phyloP scores from a whole-genome alignment of 306 rosid species.

The Hippophae rhamnoides region DNA sequence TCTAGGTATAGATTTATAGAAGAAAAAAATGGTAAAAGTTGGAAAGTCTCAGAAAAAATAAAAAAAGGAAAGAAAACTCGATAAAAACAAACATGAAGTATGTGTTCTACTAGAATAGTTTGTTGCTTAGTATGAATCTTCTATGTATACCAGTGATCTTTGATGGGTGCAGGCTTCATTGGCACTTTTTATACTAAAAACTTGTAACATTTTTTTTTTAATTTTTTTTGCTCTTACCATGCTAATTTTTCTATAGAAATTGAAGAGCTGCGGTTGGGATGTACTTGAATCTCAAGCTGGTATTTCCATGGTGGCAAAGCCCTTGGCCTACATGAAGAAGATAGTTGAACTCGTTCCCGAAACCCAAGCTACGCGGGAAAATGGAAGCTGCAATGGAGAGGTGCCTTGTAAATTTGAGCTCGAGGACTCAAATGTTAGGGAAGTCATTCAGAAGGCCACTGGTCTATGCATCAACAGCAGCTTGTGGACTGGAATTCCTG shows the following conservation, averaged over 20 bases:
- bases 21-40: too few species aligned
- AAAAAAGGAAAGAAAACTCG: too few species aligned
- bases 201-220: neutral
- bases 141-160: too few species aligned
- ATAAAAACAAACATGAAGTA: too few species aligned
- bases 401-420: slow-evolving; percentile 33
- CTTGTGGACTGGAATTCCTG: slow-evolving; percentile 92
- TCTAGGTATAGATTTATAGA: too few species aligned
- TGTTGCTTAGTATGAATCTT: too few species aligned
- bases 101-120: too few species aligned
- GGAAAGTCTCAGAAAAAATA: too few species aligned
- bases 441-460: slow-evolving; percentile 53
- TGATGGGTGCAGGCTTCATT: neutral
- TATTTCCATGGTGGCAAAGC: slow-evolving; percentile 85
- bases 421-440: slow-evolving; percentile 65
- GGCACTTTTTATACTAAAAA: slow-evolving; percentile 1
- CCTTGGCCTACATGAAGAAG: slow-evolving; percentile 64
- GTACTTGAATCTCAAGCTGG: slow-evolving; percentile 70
- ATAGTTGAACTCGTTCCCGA: slow-evolving; percentile 31
- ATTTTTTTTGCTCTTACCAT: neutral
- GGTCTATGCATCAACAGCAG: slow-evolving; percentile 91
- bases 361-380: neutral
- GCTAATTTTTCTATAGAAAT: slow-evolving; percentile 31
- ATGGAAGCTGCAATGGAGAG: slow-evolving; percentile 22
- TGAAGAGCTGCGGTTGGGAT: slow-evolving; percentile 81